phyloP scores from a whole-genome alignment of 441 rosid species.

The Populus trichocarpa region DNA sequence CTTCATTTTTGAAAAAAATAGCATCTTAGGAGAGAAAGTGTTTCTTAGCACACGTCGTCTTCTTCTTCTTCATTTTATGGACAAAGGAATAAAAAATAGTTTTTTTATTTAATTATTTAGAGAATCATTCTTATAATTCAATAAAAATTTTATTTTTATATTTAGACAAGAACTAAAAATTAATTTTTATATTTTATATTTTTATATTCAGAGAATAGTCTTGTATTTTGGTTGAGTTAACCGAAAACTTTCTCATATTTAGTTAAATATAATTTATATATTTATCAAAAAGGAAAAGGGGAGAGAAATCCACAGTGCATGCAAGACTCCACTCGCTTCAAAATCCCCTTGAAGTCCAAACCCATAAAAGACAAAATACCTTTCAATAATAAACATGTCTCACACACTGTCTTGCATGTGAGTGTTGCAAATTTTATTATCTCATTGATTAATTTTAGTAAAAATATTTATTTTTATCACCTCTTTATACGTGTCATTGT shows the following conservation, averaged over 20 bases:
- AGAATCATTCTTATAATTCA: too few relatives aligned
- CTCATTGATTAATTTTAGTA: neutral
- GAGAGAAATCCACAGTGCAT: neutral
- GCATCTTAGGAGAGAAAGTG: slow-evolving; percentile 30
- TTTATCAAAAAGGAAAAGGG: neutral
- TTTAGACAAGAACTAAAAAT: too few relatives aligned
- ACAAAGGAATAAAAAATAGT: neutral
- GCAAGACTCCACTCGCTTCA: neutral
- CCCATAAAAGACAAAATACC: neutral
- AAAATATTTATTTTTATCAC: too few relatives aligned
- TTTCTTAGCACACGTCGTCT: neutral
- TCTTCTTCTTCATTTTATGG: neutral
- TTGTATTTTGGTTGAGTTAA: too few relatives aligned
- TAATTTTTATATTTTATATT: too few relatives aligned
- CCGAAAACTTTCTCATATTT: too few relatives aligned
- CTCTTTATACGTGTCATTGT: too few relatives aligned
- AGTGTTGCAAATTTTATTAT: neutral
- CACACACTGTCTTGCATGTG: neutral
- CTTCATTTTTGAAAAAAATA: slow-evolving; percentile 24
- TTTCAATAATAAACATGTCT: neutral
- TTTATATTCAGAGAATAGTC: too few relatives aligned
- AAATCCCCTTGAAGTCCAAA: neutral
- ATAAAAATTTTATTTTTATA: too few relatives aligned
- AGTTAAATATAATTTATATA: too few relatives aligned
- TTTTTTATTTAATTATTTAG: too few relatives aligned